phyloP scores from a whole-genome alignment of 441 rosid genomes.

The Brassica balearica region DNA sequence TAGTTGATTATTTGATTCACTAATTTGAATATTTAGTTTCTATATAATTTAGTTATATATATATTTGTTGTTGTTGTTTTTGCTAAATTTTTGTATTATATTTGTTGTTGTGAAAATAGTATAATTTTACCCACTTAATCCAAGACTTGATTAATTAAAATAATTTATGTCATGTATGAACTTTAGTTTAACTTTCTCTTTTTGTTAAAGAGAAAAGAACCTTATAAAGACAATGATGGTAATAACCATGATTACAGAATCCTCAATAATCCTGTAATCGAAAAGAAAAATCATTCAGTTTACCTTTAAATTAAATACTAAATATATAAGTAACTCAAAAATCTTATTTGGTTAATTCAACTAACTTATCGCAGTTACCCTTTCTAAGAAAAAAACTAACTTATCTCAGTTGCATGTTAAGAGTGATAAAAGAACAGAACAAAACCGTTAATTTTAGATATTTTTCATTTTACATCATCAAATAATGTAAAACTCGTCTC shows the following conservation, averaged over 20 bases:
- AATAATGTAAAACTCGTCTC: not conserved
- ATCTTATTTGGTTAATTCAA: not conserved
- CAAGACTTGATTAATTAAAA: not conserved
- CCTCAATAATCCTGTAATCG: conserved; percentile 9
- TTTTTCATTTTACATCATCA: not conserved
- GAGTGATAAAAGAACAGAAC: not conserved
- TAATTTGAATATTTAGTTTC: not conserved
- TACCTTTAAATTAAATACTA: not conserved
- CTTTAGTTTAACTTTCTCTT: conserved; percentile 14
- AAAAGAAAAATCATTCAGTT: conserved; percentile 8
- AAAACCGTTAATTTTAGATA: not conserved
- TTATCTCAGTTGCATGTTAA: not conserved
- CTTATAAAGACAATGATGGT: conserved; percentile 39
- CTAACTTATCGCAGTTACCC: not conserved
- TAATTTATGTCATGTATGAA: not conserved
- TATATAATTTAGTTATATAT: not conserved
- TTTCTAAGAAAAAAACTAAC: not conserved
- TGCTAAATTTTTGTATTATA: no score
- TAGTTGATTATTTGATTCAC: not conserved
- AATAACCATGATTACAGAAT: conserved; percentile 34
- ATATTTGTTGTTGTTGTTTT: not conserved
- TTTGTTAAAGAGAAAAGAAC: conserved; percentile 34
- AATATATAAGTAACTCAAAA: not conserved
- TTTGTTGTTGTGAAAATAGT: not conserved
- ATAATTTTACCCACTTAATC: not conserved